Evolutionary conservation across 1,139 yeast species (phyloP), one percentile per base, ranked within the genome.

Genomic region (Scheffersomyces stambukii): DNA sequence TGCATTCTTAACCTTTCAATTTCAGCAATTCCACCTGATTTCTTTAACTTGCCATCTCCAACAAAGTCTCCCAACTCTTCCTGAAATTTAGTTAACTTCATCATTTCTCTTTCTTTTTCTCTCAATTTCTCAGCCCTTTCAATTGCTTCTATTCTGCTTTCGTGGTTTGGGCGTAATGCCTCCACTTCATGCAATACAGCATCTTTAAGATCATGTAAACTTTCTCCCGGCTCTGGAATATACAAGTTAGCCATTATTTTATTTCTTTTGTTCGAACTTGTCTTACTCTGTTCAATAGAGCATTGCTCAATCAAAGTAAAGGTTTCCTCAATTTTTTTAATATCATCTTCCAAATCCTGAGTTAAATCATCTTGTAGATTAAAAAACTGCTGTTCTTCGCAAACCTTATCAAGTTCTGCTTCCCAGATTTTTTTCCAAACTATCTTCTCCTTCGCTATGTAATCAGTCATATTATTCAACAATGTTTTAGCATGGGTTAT

Each of bases 361-460:
- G 89, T 75, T 37, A 91, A 70, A 40, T 85, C 95, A 45, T 85
- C 96, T 52, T 91, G 97, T 18, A 88, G 68, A 38, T 84, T 83
- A 57, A 89, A 77, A 50, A 86, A 86, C 43, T 89, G 95, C 52
- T 91, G 97, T 47, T 89, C 96, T 44, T 86, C 95, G 38, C 95
- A 83, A 13, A 91, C 93, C 25, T 81, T 80, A 41, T 86, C 94
- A 36, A 91, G 69, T 48, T 89, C 96, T 5, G 81, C 65, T 52
- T 89, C 96, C 97, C 98, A 91, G 16, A 86, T 80, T 43, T 76
- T 77, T 50, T 86, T 84, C 96, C 97, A 88, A 21, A 77, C 77
- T 4, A 88, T 80, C 42, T 82, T 82, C 48, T 88, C 97, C 8
- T 64, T 65, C 1, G 57, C 46, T 24, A 93, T 80, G 45, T 75